These are phyloP conservation scores for Trichoderma sp. DNA, from an alignment of 2,329 filamentous ascomycete genomes.

Conservation along the genomic window DNA sequence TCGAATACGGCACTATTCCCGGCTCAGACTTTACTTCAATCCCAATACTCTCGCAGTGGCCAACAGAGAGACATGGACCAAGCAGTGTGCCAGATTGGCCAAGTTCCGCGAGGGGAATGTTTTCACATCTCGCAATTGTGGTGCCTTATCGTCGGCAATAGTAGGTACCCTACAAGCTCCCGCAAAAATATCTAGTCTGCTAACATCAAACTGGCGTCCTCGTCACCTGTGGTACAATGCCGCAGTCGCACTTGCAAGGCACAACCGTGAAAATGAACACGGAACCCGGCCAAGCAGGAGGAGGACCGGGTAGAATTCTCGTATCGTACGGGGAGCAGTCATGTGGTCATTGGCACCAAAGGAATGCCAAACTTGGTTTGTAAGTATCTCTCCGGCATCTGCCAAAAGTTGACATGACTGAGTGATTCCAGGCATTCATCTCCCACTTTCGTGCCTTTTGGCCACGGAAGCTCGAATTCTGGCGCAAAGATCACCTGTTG, in stretches of 20 bases:
- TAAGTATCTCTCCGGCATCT: constrained; percentile 30
- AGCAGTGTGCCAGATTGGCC: constrained; percentile 44
- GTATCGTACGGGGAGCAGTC: constrained; percentile 39
- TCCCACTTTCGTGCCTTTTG: constrained; percentile 47
- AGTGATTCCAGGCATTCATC: constrained; percentile 38
- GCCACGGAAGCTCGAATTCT: constrained; percentile 42
- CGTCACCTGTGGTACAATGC: constrained; percentile 45
- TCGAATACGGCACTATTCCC: constrained; percentile 41
- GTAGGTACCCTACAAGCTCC: constrained; percentile 32
- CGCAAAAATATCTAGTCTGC: neutral
- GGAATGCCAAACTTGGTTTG: constrained; percentile 49
- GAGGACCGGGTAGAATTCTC: constrained; percentile 32
- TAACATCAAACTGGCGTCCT: constrained; percentile 35
- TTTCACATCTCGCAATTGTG: constrained; percentile 53
- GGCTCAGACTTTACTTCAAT: constrained; percentile 46
- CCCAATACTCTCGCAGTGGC: constrained; percentile 42
- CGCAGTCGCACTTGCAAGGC: constrained; percentile 36
- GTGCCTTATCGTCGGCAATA: constrained; percentile 48
- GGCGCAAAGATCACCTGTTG: constrained; percentile 34
- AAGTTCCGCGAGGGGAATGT: constrained; percentile 40
- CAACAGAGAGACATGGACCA: constrained; percentile 48
- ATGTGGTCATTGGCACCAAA: constrained; percentile 42
- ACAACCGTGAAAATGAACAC: constrained; percentile 35
- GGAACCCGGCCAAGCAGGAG: constrained; percentile 31
- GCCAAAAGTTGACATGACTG: neutral